Evolutionary conservation across 1,284 basidiomycete genomes (phyloP), one percentile per base, ranked within the genome.

Genomic region (Fomitiporia mediterranea): DNA sequence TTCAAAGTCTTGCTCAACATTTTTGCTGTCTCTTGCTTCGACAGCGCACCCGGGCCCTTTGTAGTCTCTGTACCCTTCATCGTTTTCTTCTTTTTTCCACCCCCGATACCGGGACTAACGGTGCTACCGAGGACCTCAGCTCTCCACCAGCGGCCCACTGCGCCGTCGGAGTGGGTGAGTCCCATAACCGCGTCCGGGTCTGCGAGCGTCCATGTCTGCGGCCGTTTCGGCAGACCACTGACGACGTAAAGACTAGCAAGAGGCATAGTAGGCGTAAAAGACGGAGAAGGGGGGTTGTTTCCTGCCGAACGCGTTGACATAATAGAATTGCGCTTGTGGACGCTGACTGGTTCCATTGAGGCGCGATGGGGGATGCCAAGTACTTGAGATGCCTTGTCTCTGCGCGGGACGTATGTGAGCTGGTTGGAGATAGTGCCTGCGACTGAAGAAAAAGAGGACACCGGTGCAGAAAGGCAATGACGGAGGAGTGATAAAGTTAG

Each of bases 91-190:
- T 71, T 70, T 62, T 69, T 70, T 23, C 70, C 70, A 7, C 75
- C 75, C 62, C 78, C 81, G n/a, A 83, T 87, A 43, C 92, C 92
- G 5, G 89, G 89, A 63, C 86, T 89, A 61, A 94, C 84, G 46
- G 90, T 93, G 67, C 85, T 91, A 2, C 91, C 93, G 9, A 93
- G 83, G 44, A 98, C 90, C 70, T 98, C 95, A 43, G 95, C 92
- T 53, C 94, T 78, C 94, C 94, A 98, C 82, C 91, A 97, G 47
- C 93, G 81, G 58, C 83, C 87, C 43, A 98, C 90, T 38, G 94
- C 94, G 63, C 91, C 88, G 50, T 94, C 91, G 34, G 82, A 79
- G 63, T 95, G 92, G 66, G 91, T 84, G 38, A 95, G 78, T 55
- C 93, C 91, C 56, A 86, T 72, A 51, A 91, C 86, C 4, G 91